Evolutionary conservation across 495 filamentous ascomycete genomes (phyloP).

Genomic region (Annulohypoxylon nitens): DNA sequence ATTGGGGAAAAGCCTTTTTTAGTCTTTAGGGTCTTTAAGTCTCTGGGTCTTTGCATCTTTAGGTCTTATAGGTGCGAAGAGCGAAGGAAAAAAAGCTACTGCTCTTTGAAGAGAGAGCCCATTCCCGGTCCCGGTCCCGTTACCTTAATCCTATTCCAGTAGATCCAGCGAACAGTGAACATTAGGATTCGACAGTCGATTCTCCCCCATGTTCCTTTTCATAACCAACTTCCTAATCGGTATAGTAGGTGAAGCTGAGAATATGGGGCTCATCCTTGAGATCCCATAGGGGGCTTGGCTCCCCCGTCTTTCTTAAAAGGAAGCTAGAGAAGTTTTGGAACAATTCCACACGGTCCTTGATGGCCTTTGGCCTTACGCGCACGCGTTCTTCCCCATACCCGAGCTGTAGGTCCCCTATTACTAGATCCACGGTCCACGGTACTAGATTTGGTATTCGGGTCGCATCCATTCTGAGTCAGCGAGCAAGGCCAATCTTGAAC

Average conservation of each 20-base stretch:
- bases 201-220: conserved; percentile 20
- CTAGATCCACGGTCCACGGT: too few relatives aligned
- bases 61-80: conserved; percentile 17
- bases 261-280: conserved; percentile 28
- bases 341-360: conserved; percentile 32
- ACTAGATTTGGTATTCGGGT: conserved; percentile 1
- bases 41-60: too few relatives aligned
- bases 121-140: neutral
- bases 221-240: conserved; percentile 41
- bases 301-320: conserved; percentile 29
- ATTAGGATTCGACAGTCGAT: neutral
- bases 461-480: conserved; percentile 12
- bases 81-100: neutral
- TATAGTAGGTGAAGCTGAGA: conserved; percentile 30
- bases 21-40: too few relatives aligned
- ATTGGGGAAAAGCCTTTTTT: conserved; percentile 26
- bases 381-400: conserved; percentile 16
- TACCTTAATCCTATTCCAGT: neutral
- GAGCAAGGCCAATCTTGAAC: neutral
- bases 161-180: neutral
- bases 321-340: conserved; percentile 28
- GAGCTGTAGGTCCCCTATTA: neutral
- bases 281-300: conserved; percentile 33
- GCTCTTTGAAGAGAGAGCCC: neutral
- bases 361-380: neutral